Conservation (phyloP, 306 rosid genomes). For the Cicer pinnatifidum region DNA sequence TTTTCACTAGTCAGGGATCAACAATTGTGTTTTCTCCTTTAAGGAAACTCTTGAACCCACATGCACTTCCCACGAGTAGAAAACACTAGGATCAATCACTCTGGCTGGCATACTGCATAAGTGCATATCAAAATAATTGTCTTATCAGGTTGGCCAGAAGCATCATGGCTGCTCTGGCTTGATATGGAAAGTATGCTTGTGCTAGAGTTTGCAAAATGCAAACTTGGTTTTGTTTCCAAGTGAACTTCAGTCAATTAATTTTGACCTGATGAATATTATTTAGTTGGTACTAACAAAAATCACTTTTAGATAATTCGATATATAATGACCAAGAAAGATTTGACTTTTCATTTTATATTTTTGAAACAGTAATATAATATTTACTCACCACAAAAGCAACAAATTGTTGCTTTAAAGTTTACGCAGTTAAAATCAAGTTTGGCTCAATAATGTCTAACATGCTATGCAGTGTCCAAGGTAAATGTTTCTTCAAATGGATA, state of each 20-base stretch:
- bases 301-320: not conserved
- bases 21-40: constrained; percentile 31
- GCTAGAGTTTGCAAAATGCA: not conserved
- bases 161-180: constrained; percentile 45
- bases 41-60: constrained; percentile 44
- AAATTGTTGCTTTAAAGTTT: not conserved
- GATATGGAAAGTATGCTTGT: constrained; percentile 38
- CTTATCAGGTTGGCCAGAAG: constrained; percentile 40
- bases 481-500: not conserved
- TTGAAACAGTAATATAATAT: not conserved
- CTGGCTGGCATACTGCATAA: constrained; percentile 44
- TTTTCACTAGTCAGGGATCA: constrained; percentile 22
- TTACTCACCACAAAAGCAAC: not conserved
- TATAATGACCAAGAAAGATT: not conserved
- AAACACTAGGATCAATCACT: constrained; percentile 41
- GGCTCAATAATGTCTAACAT: constrained; percentile 19
- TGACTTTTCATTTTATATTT: not conserved
- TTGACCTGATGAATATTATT: not conserved
- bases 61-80: constrained; percentile 39
- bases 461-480: constrained; percentile 17
- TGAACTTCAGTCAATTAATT: not conserved
- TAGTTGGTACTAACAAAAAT: not conserved
- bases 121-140: constrained; percentile 39
- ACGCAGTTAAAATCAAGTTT: constrained; percentile 18
- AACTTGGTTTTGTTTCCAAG: constrained; percentile 9